Percentiles rank a stretch among this genome's conserved stretches.
phyloP scores from a whole-genome alignment of 352 stramenopile genomes.

The Phytophthora foliorum region DNA sequence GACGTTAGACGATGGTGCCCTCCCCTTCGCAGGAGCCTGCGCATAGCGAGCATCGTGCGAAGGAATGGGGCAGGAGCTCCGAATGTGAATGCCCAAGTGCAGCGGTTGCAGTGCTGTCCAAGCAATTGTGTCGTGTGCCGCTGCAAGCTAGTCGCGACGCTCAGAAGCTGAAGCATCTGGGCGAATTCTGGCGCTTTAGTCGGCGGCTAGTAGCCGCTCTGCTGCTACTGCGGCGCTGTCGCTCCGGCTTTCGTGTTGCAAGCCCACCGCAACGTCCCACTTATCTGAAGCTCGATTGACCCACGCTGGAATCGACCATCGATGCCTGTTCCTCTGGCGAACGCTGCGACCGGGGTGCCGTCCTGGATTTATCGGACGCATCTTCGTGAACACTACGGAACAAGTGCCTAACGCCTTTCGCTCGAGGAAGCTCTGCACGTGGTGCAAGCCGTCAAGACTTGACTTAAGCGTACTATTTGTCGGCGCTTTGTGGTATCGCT shows the following conservation, averaged over 20 bases:
- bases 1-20: slow-evolving; percentile 35
- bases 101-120: not conserved
- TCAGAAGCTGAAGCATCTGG: not conserved
- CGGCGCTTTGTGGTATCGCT: not conserved
- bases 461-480: not conserved
- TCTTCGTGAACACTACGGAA: slow-evolving; percentile 4
- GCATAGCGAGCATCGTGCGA: slow-evolving; percentile 21
- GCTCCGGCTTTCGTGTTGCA: slow-evolving; percentile 3
- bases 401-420: not conserved
- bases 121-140: not conserved
- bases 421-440: too few species aligned
- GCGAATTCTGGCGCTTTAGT: not conserved
- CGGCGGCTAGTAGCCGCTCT: too few species aligned
- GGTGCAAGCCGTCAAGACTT: too few species aligned
- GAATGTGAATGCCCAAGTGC: not conserved
- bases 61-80: slow-evolving; percentile 3
- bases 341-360: slow-evolving; percentile 1
- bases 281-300: slow-evolving; percentile 30
- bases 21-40: slow-evolving; percentile 27
- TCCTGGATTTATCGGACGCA: slow-evolving; percentile 30
- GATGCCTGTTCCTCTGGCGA: slow-evolving; percentile 26
- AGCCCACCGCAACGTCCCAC: slow-evolving; percentile 9
- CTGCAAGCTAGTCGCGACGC: not conserved
- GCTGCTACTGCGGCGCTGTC: not conserved
- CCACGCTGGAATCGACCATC: slow-evolving; percentile 29